Base-by-base conservation (phyloP, 2,329 filamentous ascomycete species). In the Hypoxylon sp. region DNA sequence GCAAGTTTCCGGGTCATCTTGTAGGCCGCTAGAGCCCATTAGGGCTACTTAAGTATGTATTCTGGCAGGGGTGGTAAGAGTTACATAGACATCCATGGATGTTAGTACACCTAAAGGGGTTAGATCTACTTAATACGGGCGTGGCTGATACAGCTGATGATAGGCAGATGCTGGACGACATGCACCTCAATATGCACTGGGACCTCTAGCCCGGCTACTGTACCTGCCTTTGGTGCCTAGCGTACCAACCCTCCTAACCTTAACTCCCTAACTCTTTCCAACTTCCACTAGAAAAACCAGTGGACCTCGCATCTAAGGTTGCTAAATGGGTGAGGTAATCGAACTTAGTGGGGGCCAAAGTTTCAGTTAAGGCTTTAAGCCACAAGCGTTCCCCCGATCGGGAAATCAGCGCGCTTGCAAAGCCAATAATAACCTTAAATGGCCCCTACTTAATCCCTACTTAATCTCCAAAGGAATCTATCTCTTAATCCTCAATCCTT, bases 351-450 rank as follows among this genome's bases (percentile, higher is more conserved):
- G 68, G 68, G 65, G 66, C 66, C 17, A 37, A 55, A 57, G 62
- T 65, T 70, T 65, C 57, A 66, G 50, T 61, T 51, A 33, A 51
- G 53, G 37, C 22, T 56, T 66, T 67, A 50, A 65, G 68, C 65
- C 67, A 67, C 61, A 48, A 62, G 58, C 50, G 50, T n/a, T 42
- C 8, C 47, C 53, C 59, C 31, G 17, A 61, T 66, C 56, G 52
- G 61, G 61, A 65, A 63, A 47, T 42, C 33, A 52, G 51, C 61
- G 68, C 70, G 70, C 70, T 68, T 72, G 52, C 10, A 37, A 58
- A 48, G 51, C 70, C 70, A 72, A 72, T 72, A 59, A 72, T 60
- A 72, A 69, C 39, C 42, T 67, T 69, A 72, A 68, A 65, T 46
- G 31, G 47, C 50, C 64, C 19, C 19, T 22, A 22, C 19, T 22